Evolutionary conservation across 2,329 filamentous ascomycete species (phyloP), one percentile per base, ranked within the genome.

Genomic region (Phoma sp.): DNA sequence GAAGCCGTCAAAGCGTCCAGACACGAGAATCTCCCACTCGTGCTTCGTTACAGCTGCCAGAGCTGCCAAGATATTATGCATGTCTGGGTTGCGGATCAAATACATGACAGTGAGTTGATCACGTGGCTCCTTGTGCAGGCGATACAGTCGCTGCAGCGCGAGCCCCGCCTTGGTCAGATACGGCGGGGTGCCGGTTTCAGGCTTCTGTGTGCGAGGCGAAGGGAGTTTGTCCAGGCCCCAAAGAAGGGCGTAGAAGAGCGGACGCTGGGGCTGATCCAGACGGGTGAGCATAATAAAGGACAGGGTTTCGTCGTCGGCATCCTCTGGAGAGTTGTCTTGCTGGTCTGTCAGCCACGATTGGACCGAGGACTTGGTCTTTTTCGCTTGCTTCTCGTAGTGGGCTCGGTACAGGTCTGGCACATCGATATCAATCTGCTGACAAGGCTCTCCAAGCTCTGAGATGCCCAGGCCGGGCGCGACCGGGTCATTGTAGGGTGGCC

Each of bases 1-100:
- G 77, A 98, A 98, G 4, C 94, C 94, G 70, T 97, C 93, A 67
- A 98, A 98, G 25, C 94, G 89, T 25, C 94, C 94, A 0, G 94
- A 97, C 4, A 89, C 91, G 12, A 98, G 82, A 51, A 98, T 96
- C 60, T 97, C 94, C 94, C 94, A 98, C 75, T 98, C 94, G n/a
- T 91, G 90, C 41, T 88, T 85, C 70, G 89, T 95, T 65, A 98
- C 95, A 47, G 93, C 91, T 32, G 90, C 88, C 44, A 97, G 83
- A 0, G 94, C 96, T 36, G 91, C 88, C 3, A 98, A 85, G 29
- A 96, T 86, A 68, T 95, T 89, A 73, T 98, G 94, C 43, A 95
- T 85, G 12, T 85, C 81, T 0, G 88, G 87, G 72, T 97, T 89
- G 73, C 89, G 92, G 60, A 97, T 84, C 43, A 98, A 85, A 71